Evolutionary conservation across 1,284 basidiomycete genomes (phyloP), one percentile per base, ranked within the genome.

Genomic region (Papiliotrema terrestris): DNA sequence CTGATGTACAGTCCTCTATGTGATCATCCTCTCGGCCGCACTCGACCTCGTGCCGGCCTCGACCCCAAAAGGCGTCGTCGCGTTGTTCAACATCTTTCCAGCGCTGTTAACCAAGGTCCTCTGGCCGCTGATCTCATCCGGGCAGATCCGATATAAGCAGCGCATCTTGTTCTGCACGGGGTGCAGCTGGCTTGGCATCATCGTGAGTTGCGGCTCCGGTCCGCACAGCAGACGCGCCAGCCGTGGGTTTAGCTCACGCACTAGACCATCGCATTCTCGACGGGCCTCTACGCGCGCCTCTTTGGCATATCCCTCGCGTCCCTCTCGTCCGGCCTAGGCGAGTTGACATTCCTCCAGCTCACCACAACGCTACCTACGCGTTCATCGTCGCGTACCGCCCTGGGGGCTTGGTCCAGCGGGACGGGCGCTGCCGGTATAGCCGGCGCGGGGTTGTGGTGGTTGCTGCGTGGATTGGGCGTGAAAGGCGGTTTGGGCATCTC

Each of bases 391-490:
- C 56, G 59, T 26, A 74, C 70, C 1, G 74, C 88, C 1, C 77
- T 85, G 2, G 84, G 84, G 17, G 80, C 88, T 14, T 94, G 92
- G 74, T 86, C 91, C 3, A 87, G 87, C 8, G 95, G 95, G 0
- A 98, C 95, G 0, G 95, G 95, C 1, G 91, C 89, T 1, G 95
- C 95, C 0, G 95, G 95, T 0, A 82, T 98, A 4, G 87, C 88
- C 0, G 96, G 95, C 5, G 93, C 95, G 0, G 87, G 87, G 39
- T 73, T 96, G 6, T 98, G 95, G 95, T 98, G 95, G 95, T 81
- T 92, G 61, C 79, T 98, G 1, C 82, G 96, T 36, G 84, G 85
- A 0, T 76, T 96, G 1, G 95, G 95, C 14, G 91, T 98, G 6
- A 83, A 84, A 48, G 69, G 78, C 8, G 96, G 94, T 0, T 84